phyloP scores from a whole-genome alignment of 2,329 filamentous ascomycete genomes.

The Apiospora arundinis region DNA sequence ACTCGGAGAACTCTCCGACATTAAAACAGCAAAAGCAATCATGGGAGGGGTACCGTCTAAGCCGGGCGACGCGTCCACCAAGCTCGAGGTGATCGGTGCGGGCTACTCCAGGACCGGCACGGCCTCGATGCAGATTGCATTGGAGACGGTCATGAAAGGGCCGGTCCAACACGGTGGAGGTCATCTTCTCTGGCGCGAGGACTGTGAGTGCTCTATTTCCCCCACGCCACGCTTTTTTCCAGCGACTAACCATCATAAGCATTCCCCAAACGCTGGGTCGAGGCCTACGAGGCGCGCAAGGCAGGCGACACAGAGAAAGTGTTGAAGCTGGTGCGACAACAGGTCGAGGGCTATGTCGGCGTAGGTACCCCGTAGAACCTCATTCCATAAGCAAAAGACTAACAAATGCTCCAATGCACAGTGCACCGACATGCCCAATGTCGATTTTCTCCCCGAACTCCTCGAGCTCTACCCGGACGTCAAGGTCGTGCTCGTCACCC shows the following conservation, averaged over 20 bases:
- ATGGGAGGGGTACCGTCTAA: constrained; percentile 24
- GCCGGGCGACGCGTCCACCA: constrained; percentile 23
- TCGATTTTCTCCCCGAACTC: constrained; percentile 26
- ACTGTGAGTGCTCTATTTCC: not conserved
- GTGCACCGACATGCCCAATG: constrained; percentile 19
- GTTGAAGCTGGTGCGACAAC: constrained; percentile 18
- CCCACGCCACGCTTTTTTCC: not conserved
- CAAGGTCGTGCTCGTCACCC: constrained; percentile 33
- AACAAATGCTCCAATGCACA: not conserved
- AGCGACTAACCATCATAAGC: not conserved
- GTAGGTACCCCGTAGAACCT: not conserved
- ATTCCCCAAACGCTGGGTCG: constrained; percentile 7
- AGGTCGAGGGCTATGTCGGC: constrained; percentile 17
- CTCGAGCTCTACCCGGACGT: constrained; percentile 33
- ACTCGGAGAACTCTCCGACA: not conserved
- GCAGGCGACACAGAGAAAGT: not conserved
- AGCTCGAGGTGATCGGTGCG: constrained; percentile 25
- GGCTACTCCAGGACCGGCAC: constrained; percentile 28
- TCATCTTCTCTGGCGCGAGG: constrained; percentile 20
- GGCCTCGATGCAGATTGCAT: constrained; percentile 26
- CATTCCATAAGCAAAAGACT: not conserved
- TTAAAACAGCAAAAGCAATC: not conserved
- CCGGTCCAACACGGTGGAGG: constrained; percentile 27
- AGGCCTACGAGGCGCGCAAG: constrained; percentile 13
- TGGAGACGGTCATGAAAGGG: constrained; percentile 24